A percentile compares a stretch with the other conserved stretches of the same genome.
Conservation (phyloP, 2,329 filamentous ascomycete species). For the Alternaria postmessia region DNA sequence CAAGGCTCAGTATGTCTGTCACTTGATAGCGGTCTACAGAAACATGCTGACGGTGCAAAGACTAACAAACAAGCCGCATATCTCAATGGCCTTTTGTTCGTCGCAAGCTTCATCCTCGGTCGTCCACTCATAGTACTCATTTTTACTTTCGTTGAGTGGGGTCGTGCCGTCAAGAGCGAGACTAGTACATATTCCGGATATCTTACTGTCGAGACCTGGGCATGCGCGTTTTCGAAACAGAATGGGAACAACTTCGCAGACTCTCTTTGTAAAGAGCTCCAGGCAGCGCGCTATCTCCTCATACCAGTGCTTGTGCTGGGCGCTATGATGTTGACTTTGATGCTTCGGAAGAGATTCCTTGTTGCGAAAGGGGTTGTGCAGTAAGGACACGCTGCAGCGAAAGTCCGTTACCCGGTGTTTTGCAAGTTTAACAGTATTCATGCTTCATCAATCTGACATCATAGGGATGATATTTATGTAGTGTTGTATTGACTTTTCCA, state of each 20-base stretch:
- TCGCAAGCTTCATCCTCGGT: constrained; percentile 16
- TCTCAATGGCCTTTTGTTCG: constrained; percentile 17
- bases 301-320: constrained; percentile 16
- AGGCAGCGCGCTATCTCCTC: constrained; percentile 12
- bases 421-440: not conserved
- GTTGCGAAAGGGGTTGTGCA: not conserved
- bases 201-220: constrained; percentile 17
- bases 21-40: not conserved
- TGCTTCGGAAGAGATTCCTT: not conserved
- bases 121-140: constrained; percentile 20
- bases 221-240: constrained; percentile 3
- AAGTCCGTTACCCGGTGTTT: not conserved
- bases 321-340: constrained; percentile 1
- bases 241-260: not conserved
- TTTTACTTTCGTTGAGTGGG: constrained; percentile 13
- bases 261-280: constrained; percentile 15
- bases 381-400: not conserved
- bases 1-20: not conserved
- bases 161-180: not conserved
- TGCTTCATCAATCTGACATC: too few relatives aligned
- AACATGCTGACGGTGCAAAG: not conserved
- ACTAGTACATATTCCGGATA: not conserved
- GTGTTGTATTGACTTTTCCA: too few relatives aligned
- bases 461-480: not conserved
- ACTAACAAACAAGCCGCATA: constrained; percentile 3